A percentile compares a stretch with the other conserved stretches of the same genome.
phyloP scores from a whole-genome alignment of 179 eudicot species.

The Patellifolia procumbens region DNA sequence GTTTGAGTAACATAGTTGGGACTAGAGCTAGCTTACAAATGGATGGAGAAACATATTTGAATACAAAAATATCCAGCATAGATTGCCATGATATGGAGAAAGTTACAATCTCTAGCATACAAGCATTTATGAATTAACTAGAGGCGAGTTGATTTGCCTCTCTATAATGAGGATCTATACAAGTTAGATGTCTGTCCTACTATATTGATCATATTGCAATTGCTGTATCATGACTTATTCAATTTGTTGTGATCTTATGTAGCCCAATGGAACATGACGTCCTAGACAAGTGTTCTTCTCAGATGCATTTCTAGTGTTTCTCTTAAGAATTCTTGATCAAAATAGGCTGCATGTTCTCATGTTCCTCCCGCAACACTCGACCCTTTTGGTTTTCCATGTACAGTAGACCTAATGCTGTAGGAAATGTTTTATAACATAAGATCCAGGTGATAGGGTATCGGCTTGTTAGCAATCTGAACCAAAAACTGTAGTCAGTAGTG shows the following conservation, averaged over 20 bases:
- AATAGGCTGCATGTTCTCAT: not conserved
- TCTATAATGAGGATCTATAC: not conserved
- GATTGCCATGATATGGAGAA: not conserved
- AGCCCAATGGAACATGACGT: not conserved
- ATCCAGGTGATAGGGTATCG: not conserved
- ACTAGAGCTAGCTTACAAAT: not conserved
- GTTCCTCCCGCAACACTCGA: not conserved
- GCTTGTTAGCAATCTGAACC: not conserved
- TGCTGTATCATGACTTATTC: not conserved
- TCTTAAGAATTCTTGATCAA: not conserved
- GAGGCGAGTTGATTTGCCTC: not conserved
- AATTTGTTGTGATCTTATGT: conserved; percentile 1
- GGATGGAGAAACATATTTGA: not conserved
- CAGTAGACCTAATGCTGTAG: not conserved
- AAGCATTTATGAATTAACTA: not conserved
- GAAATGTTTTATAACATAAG: no score
- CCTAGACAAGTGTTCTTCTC: not conserved
- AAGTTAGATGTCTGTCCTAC: not conserved
- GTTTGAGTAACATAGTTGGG: not conserved
- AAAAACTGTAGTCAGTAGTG: conserved; percentile 4
- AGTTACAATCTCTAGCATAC: not conserved
- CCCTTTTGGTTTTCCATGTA: not conserved
- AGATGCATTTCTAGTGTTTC: not conserved
- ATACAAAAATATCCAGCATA: not conserved
- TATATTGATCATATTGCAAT: not conserved